Evolutionary conservation across 2,329 filamentous ascomycete species (phyloP), one percentile per base, ranked within the genome.

Genomic region (Penicillium fuscoglaucum): DNA sequence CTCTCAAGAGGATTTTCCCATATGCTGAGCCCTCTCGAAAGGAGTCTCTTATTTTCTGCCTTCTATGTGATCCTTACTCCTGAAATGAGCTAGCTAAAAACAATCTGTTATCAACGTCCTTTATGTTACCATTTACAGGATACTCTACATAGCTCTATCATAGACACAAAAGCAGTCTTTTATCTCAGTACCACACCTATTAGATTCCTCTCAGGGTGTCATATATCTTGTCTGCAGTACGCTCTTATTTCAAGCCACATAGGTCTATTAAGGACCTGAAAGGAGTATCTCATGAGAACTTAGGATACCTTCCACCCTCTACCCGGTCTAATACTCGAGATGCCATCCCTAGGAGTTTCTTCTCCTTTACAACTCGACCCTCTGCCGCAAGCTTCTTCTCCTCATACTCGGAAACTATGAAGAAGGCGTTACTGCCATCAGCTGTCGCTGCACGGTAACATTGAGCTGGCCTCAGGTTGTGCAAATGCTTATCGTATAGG

Each of bases 401-500:
- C 26, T 56, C 15, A 35, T 56, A 26, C 48, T 52, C 24, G 4
- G 40, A 47, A 19, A 59, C 19, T n/a, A 59, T 29, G 15, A 57
- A 59, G 17, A 59, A 37, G 24, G 47, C 33, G 31, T 55, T 59
- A 10, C 41, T 55, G 10, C 41, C 15, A 41, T 59, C 24, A 40
- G 45, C 31, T 33, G 6, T 61, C 15, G 54, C 56, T 55, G 41
- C 26, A 15, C 40, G 44, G 47, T 52, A 62, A 46, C 40, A 62
- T 54, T 60, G 35, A 43, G 43, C 37, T 21, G 39, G 61, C 19
- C 55, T 58, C 13, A 60, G n/a, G 31, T 40, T 58, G 26, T 59
- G 28, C 21, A 60, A 21, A 15, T 33, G 6, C 31, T 6, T 33
- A 46, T 61, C 35, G 40, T 63, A 63, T 19, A 63, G 52, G 26